These are phyloP conservation scores for Onygenales sp. DNA, from an alignment of 2,329 filamentous ascomycete species.

Conservation along the genomic window DNA sequence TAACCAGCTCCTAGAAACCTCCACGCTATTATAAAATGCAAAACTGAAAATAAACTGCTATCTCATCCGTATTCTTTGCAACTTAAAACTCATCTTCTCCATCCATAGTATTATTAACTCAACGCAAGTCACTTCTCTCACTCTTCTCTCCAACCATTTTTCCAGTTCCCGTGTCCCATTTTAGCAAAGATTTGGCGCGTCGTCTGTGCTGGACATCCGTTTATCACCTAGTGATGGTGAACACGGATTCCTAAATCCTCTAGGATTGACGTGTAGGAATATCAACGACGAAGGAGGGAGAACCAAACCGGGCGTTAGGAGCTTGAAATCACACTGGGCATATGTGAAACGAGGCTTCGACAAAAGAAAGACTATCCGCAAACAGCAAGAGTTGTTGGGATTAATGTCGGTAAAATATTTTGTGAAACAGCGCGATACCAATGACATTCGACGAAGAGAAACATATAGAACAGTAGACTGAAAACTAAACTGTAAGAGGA, in stretches of 20 bases:
- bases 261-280: not conserved
- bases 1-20: not conserved
- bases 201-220: too few relatives aligned
- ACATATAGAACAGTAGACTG: not conserved
- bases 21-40: too few relatives aligned
- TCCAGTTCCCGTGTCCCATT: too few relatives aligned
- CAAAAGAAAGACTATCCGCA: not conserved
- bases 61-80: too few relatives aligned
- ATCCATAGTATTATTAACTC: too few relatives aligned
- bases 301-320: not conserved
- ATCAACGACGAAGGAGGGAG: not conserved
- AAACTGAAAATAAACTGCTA: too few relatives aligned
- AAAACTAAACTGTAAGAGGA: not conserved
- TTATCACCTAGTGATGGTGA: too few relatives aligned
- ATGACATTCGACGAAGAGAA: not conserved
- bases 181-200: too few relatives aligned
- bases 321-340: not conserved
- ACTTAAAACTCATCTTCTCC: too few relatives aligned
- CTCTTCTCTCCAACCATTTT: too few relatives aligned
- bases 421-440: not conserved
- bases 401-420: not conserved
- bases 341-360: not conserved
- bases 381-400: not conserved
- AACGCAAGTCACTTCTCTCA: too few relatives aligned
- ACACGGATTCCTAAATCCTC: too few relatives aligned